Base-by-base conservation (phyloP, 805 yeast species). In the Schizosaccharomyces octosporus region DNA sequence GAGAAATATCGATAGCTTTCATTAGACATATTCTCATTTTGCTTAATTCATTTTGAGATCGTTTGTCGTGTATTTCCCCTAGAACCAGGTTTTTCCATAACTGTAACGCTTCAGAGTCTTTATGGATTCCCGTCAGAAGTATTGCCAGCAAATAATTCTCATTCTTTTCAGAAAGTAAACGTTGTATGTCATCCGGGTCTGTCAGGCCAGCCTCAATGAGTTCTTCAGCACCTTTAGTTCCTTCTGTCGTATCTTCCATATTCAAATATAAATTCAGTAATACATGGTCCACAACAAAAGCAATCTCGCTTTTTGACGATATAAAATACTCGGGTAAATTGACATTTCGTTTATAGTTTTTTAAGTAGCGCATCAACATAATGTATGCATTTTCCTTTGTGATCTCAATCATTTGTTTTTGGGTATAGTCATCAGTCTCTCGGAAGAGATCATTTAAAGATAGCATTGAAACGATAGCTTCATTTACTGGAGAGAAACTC, bases 1-100 rank as follows among this genome's bases (percentile, higher is more conserved):
- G 61, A 6, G 66, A 67, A 48, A 62, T 61, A 51, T 72, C 69
- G 7, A 61, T 62, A 55, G 63, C 54, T 1, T 59, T 43, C 13
- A 67, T 48, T 5, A 70, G 65, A 59, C 65, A 62, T 17, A 66
- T 69, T 24, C 65, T 63, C 64, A 72, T 65, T 48, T 65, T 66
- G 31, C 63, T 64, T 17, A 67, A 65, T 5, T 70, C 72, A 19
- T 67, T 64, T 2, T 59, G 43, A 54, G 66, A 61, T 42, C 65
- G 65, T 11, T 59, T 36, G 57, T 67, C 71, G 17, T 63, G 57
- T 66, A 68, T 66, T 45, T 70, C 68, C 3, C 66, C 67, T 4
- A 64, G 61, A 19, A 67, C 60, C 32, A 69, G 65, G 55, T 66
- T 66, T 59, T 62, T 62, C 71, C 69, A 65, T 17, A 64, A 62